A percentile compares a stretch with the other conserved stretches of the same genome.
Evolutionary conservation across 176 grass and related monocot species (phyloP).

Genomic region (Juncus inflexus): DNA sequence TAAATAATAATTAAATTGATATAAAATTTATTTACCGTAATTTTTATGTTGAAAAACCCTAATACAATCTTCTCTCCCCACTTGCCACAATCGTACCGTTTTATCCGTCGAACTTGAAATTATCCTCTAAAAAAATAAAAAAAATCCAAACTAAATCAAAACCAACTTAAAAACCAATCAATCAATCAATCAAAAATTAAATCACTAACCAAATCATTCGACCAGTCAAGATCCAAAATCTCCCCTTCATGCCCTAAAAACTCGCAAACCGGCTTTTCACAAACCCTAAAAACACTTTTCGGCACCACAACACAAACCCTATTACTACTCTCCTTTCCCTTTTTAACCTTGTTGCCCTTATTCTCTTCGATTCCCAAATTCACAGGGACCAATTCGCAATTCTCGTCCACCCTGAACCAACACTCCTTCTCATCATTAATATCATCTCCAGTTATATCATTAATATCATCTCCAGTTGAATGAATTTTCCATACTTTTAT

Average conservation of each 20-base stretch:
- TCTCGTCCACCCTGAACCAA: slow-evolving; percentile 48
- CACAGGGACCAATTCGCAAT: slow-evolving; percentile 38
- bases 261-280: slow-evolving; percentile 65
- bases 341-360: slow-evolving; percentile 39
- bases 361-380: slow-evolving; percentile 21
- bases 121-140: slow-evolving; percentile 48
- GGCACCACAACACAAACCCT: slow-evolving; percentile 65
- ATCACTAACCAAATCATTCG: slow-evolving; percentile 66
- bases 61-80: slow-evolving; percentile 55
- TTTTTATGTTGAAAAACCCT: slow-evolving; percentile 72
- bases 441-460: slow-evolving; percentile 48
- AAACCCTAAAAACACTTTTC: slow-evolving; percentile 48
- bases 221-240: slow-evolving; percentile 85
- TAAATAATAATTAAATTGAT: not conserved
- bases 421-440: slow-evolving; percentile 43
- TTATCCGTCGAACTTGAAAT: slow-evolving; percentile 78
- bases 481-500: slow-evolving; percentile 65
- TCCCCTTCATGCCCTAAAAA: slow-evolving; percentile 68
- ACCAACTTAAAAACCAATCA: slow-evolving; percentile 5
- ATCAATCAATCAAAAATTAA: not conserved
- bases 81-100: slow-evolving; percentile 86
- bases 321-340: slow-evolving; percentile 46
- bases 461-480: slow-evolving; percentile 29
- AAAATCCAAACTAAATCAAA: slow-evolving; percentile 19
- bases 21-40: slow-evolving; percentile 48